Base-by-base conservation (phyloP, 2,329 filamentous ascomycete genomes). In the Pseudodiploospora longispora region DNA sequence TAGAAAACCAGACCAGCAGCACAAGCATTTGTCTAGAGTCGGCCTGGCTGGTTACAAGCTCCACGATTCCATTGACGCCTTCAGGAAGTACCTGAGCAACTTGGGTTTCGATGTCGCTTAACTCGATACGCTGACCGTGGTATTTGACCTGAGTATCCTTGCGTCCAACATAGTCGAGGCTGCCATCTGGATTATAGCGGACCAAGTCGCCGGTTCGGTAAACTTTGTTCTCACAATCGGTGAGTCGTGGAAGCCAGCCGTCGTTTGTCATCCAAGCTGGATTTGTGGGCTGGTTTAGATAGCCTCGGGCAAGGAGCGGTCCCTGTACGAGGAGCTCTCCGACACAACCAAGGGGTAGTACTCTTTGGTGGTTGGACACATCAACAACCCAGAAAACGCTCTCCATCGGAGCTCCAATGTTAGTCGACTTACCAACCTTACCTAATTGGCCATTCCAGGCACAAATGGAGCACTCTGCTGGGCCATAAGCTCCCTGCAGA, bases 281-380 rank as follows among this genome's bases (percentile, higher is more conserved):
- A 3, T 39, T 39, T 10, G 6, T 28, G 3, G 12, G 28, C 6
- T 39, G 7, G 37, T 39, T 39, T 29, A 39, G 12, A 30, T 47
- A 47, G 19, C 49, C 49, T 4, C 52, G 37, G 3, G 50, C 47
- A 8, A 54, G 43, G 2, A 47, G 41, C 5, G 45, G 43, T 3
- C 49, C 50, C 31, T 53, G 49, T 27, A 54, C 44, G 6, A 51
- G 36, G 3, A 53, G 46, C 37, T 54, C 52, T 3, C 50, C 52
- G 3, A 49, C 27, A 8, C 35, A 36, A 9, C 47, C 40, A 39
- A 54, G 38, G 1, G 52, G 40, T 0, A 49, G 45, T 1, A 54
- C 37, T 6, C 36, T 12, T n/a, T 50, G 30, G 30, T 43, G 38
- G 8, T 49, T 39, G 9, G 51, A 38, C 6, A 47, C 30, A 12